Evolutionary conservation across 768 basidiomycete species (phyloP).

Genomic region (Porpolomopsis calyptriformis): DNA sequence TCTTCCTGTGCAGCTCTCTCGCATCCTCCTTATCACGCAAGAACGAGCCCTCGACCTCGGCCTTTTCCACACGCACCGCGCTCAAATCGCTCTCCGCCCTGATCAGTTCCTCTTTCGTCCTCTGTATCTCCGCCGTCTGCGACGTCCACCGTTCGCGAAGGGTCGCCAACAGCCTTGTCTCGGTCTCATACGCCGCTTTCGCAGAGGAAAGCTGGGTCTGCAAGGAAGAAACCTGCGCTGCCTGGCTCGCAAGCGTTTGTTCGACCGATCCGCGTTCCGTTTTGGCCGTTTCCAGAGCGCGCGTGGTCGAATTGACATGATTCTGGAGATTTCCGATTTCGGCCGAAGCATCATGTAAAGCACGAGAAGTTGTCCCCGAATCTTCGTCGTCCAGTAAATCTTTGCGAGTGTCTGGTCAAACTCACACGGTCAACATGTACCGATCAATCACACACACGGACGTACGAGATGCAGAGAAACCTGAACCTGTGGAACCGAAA

Average conservation of each 20-base stretch:
- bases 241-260: constrained; percentile 51
- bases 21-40: constrained; percentile 93
- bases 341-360: constrained; percentile 62
- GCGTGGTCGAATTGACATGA: constrained; percentile 71
- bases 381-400: constrained; percentile 76
- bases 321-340: constrained; percentile 85
- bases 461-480: constrained; percentile 20
- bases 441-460: constrained; percentile 8
- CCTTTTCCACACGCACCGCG: constrained; percentile 78
- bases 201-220: constrained; percentile 78
- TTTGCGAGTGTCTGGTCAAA: constrained; percentile 16
- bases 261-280: constrained; percentile 60
- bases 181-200: constrained; percentile 78
- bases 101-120: constrained; percentile 69
- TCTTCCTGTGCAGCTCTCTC: constrained; percentile 70
- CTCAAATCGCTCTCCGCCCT: constrained; percentile 86
- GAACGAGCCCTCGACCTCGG: constrained; percentile 78
- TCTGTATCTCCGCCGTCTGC: constrained; percentile 66
- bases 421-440: constrained; percentile 6
- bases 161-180: constrained; percentile 55
- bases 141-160: constrained; percentile 57
- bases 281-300: constrained; percentile 54
- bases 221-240: constrained; percentile 64
- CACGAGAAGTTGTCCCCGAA: constrained; percentile 36
- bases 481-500: constrained; percentile 33